Evolutionary conservation across 768 basidiomycete species (phyloP).

Genomic region (Paxillus rubicundulus): DNA sequence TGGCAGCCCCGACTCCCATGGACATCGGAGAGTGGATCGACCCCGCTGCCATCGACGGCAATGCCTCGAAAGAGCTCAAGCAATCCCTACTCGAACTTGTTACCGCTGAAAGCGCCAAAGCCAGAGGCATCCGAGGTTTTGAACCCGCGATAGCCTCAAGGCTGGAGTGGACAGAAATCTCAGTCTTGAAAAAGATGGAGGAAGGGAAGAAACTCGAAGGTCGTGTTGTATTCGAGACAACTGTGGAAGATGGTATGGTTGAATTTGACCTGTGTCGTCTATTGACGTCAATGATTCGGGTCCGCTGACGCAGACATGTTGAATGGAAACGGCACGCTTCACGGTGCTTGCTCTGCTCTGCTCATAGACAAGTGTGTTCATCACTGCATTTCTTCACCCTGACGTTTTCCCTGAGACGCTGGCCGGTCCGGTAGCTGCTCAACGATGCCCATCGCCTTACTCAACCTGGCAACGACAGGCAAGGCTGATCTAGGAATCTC

Average conservation of each 20-base stretch:
- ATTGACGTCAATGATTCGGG: neutral
- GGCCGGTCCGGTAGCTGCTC: constrained; percentile 42
- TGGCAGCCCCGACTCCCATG: constrained; percentile 5
- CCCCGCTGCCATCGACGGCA: constrained; percentile 25
- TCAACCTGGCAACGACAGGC: constrained; percentile 26
- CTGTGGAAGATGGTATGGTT: constrained; percentile 40
- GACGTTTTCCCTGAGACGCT: neutral
- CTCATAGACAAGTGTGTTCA: constrained; percentile 49
- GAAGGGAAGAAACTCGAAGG: constrained; percentile 45
- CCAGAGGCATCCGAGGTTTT: constrained; percentile 19
- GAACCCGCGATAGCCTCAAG: constrained; percentile 22
- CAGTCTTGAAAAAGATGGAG: constrained; percentile 42
- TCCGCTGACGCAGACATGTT: constrained; percentile 46
- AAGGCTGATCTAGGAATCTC: constrained; percentile 40
- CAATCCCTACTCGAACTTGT: constrained; percentile 22
- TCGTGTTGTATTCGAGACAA: constrained; percentile 43
- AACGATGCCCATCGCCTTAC: constrained; percentile 42
- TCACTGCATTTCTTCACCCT: neutral
- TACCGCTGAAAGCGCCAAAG: neutral
- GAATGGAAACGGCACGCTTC: constrained; percentile 45
- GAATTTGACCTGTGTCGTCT: neutral
- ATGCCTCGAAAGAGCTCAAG: constrained; percentile 28
- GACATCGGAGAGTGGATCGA: constrained; percentile 15
- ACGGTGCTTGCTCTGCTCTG: constrained; percentile 55
- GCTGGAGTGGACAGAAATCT: constrained; percentile 40